Evolutionary conservation across 2,329 filamentous ascomycete species (phyloP), one percentile per base, ranked within the genome.

Genomic region (Beauveria sp.): DNA sequence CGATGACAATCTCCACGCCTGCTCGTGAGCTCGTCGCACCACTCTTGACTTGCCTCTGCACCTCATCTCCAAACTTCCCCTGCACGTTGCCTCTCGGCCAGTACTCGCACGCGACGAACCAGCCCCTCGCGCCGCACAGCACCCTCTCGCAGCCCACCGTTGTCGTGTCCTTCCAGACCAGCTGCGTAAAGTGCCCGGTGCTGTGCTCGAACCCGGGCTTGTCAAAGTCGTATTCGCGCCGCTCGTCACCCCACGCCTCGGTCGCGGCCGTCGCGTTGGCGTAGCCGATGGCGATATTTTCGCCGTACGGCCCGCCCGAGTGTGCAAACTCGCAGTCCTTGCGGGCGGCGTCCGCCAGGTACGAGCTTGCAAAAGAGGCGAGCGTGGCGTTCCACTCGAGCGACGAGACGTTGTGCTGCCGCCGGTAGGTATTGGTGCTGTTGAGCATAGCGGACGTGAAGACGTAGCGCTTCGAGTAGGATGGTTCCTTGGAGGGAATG

Each of bases 231-330:
- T 90, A 92, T 10, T 76, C 63, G 0, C 71, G 67, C 10, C 83
- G 62, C 69, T 75, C 73, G 64, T 79, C 69, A 20, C 84, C 89
- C 88, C 89, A 92, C 2, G 80, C 82, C 50, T 83, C 80, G n/a
- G 92, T 77, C 55, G 82, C 79, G 3, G 78, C 75, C 0, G 80
- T 80, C 1, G 80, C 81, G 67, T 87, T 85, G 0, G 76, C 64
- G 69, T 85, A 91, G 4, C 88, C 88, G 5, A 84, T 77, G 8
- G 88, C 88, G 3, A 92, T 79, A 72, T 92, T 92, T 74, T 92
- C 89, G 67, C 89, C 89, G 64, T 85, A 86, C 0, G 86, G 83
- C 0, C 86, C 85, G 59, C 80, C 79, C 64, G 77, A 83, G 73
- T 88, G 85, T 56, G 73, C 69, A 64, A 86, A 84, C 2, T 69